Conservation (phyloP, 2,329 filamentous ascomycete species). For the Tympanopsis confertula region DNA sequence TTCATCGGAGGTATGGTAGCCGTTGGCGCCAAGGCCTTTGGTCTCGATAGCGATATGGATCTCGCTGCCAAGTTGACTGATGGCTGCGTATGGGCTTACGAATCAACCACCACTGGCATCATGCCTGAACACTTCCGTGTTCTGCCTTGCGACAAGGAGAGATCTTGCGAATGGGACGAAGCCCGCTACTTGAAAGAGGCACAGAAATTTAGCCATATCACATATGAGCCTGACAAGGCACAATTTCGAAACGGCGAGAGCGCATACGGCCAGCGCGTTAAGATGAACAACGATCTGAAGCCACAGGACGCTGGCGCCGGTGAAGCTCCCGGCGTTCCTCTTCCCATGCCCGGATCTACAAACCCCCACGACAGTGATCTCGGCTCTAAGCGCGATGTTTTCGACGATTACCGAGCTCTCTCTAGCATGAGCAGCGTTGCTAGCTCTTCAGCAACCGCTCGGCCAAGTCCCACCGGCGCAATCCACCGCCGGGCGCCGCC, state of each 20-base stretch:
- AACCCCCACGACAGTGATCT: not conserved
- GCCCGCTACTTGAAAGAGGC: constrained; percentile 20
- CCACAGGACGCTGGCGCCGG: not conserved
- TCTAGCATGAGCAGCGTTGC: no score
- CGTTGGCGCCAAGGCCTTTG: constrained; percentile 30
- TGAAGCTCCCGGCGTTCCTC: not conserved
- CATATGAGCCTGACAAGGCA: not conserved
- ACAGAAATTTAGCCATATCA: constrained; percentile 7
- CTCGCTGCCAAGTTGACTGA: constrained; percentile 34
- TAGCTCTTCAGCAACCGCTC: not conserved
- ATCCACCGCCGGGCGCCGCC: no score
- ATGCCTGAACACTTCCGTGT: constrained; percentile 45
- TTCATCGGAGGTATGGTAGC: constrained; percentile 36
- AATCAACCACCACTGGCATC: constrained; percentile 37
- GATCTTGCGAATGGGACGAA: constrained; percentile 18
- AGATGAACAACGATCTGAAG: no score
- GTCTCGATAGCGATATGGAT: constrained; percentile 29
- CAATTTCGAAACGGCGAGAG: no score
- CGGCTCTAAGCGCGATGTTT: not conserved
- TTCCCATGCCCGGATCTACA: not conserved
- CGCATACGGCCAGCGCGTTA: no score
- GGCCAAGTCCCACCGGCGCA: no score
- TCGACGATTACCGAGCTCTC: no score
- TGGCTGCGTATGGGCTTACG: constrained; percentile 48
- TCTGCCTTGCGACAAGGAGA: constrained; percentile 24